Conservation (phyloP, 306 rosid species). For the Amphicarpaea edgeworthii region DNA sequence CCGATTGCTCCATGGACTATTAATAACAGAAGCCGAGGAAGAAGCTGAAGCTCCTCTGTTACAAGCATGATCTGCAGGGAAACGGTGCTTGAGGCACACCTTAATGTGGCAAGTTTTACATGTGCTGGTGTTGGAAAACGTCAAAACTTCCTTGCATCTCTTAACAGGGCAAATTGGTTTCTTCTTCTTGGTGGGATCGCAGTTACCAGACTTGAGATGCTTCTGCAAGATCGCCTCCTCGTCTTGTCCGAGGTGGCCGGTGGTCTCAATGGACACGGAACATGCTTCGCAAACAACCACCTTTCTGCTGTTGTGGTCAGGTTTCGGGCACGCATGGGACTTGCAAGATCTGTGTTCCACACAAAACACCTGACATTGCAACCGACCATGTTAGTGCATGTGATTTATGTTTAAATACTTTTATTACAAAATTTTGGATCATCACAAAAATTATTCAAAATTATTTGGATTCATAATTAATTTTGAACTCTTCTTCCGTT, state of each 20-base stretch:
- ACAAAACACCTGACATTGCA: slow-evolving; percentile 70
- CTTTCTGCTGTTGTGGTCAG: slow-evolving; percentile 79
- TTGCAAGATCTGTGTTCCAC: slow-evolving; percentile 78
- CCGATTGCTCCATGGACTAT: slow-evolving; percentile 58
- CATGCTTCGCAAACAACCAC: slow-evolving; percentile 80
- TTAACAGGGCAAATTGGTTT: slow-evolving; percentile 75
- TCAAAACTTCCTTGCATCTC: slow-evolving; percentile 77
- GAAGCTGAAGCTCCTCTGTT: slow-evolving; percentile 16
- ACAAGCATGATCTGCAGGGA: slow-evolving; percentile 84
- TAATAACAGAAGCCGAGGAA: not conserved
- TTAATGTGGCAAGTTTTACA: slow-evolving; percentile 78
- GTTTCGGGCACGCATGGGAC: slow-evolving; percentile 76
- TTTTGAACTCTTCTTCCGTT: too few relatives aligned
- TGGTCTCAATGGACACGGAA: slow-evolving; percentile 79
- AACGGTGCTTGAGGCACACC: slow-evolving; percentile 88
- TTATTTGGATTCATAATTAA: too few relatives aligned
- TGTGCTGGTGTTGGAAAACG: slow-evolving; percentile 73
- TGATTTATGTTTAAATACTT: too few relatives aligned
- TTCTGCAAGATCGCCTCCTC: slow-evolving; percentile 60
- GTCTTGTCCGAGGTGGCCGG: slow-evolving; percentile 50
- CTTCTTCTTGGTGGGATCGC: slow-evolving; percentile 82
- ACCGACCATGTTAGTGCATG: not conserved
- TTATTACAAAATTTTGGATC: too few relatives aligned
- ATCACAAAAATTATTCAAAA: too few relatives aligned
- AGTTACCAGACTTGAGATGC: slow-evolving; percentile 67